A percentile compares a stretch with the other conserved stretches of the same genome.
Conservation (phyloP, 2,329 filamentous ascomycete genomes). For the Graphilbum sp. region DNA sequence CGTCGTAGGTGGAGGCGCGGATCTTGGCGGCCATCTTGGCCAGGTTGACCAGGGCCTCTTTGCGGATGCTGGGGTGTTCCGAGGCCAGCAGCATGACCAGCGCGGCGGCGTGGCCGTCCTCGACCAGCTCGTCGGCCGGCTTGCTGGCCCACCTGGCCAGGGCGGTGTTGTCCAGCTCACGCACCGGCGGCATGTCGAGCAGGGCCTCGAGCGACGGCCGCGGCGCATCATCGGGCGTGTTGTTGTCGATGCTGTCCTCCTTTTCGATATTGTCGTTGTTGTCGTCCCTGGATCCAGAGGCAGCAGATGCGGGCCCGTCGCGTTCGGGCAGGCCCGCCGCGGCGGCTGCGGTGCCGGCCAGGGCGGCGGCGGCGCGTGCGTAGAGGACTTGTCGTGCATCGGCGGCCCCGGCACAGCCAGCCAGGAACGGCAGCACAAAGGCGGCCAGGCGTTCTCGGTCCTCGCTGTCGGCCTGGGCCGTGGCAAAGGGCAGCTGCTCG, state of each 20-base stretch:
- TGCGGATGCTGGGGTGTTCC: slow-evolving; percentile 55
- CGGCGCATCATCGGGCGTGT: no score
- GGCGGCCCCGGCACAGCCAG: slow-evolving; percentile 23
- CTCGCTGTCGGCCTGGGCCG: slow-evolving; percentile 25
- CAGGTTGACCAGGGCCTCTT: slow-evolving; percentile 57
- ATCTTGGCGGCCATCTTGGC: slow-evolving; percentile 47
- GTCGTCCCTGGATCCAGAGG: no score
- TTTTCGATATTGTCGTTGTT: not conserved
- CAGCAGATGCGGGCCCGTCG: no score
- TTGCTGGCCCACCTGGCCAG: slow-evolving; percentile 56
- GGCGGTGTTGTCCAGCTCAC: slow-evolving; percentile 32
- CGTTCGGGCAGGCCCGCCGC: no score
- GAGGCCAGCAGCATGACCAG: slow-evolving; percentile 66
- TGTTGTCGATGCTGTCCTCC: no score
- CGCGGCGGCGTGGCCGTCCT: slow-evolving; percentile 55
- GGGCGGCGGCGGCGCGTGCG: slow-evolving; percentile 21
- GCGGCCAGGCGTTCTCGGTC: slow-evolving; percentile 30
- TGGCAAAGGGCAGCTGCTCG: slow-evolving; percentile 63
- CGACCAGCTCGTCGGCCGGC: slow-evolving; percentile 60
- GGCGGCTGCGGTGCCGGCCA: slow-evolving; percentile 18
- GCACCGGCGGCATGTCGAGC: slow-evolving; percentile 30
- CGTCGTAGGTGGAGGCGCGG: slow-evolving; percentile 53
- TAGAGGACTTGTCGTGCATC: slow-evolving; percentile 27
- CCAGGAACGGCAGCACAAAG: slow-evolving; percentile 43
- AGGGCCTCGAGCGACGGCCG: slow-evolving; percentile 30